These are phyloP conservation scores for Cladosporium sp. DNA, from an alignment of 2,329 filamentous ascomycete species.

Conservation along the genomic window DNA sequence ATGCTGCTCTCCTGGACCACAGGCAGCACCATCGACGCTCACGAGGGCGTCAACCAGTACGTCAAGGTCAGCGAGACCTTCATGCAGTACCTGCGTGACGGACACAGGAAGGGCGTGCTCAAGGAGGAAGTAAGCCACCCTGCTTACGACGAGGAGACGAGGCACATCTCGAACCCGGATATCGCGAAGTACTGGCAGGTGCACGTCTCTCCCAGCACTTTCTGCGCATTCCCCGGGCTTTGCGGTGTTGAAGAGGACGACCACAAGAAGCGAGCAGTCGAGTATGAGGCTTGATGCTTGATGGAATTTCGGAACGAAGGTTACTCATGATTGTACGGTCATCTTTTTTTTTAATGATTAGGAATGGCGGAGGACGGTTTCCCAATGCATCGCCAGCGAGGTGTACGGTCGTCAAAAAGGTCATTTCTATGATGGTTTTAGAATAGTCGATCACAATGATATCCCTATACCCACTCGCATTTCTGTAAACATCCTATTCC, in stretches of 20 bases:
- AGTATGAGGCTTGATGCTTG: not conserved
- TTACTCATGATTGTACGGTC: not conserved
- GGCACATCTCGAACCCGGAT: slow-evolving; percentile 17
- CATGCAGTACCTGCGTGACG: slow-evolving; percentile 41
- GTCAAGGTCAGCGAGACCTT: slow-evolving; percentile 55
- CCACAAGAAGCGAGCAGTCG: not conserved
- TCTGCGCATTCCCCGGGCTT: slow-evolving; percentile 16
- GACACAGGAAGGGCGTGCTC: slow-evolving; percentile 44
- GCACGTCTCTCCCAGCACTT: slow-evolving; percentile 33
- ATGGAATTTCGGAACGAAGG: not conserved
- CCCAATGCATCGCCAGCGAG: not conserved
- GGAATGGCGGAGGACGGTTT: not conserved
- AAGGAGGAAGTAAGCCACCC: slow-evolving; percentile 42
- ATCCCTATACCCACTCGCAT: too few relatives aligned
- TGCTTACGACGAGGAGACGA: slow-evolving; percentile 28
- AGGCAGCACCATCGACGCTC: slow-evolving; percentile 52
- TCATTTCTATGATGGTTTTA: too few relatives aligned
- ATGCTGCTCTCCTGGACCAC: slow-evolving; percentile 56
- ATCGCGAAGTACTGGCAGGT: slow-evolving; percentile 38
- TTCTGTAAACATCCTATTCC: too few relatives aligned
- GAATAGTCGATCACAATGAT: too few relatives aligned
- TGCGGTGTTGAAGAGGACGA: slow-evolving; percentile 18
- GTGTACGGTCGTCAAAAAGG: not conserved
- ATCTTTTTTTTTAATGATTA: not conserved
- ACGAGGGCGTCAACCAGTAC: slow-evolving; percentile 54